Percentiles rank a stretch among this genome's conserved stretches.
These are phyloP conservation scores for Cupressus sempervirens DNA, from an alignment of 75 land plant species.

Conservation along the genomic window DNA sequence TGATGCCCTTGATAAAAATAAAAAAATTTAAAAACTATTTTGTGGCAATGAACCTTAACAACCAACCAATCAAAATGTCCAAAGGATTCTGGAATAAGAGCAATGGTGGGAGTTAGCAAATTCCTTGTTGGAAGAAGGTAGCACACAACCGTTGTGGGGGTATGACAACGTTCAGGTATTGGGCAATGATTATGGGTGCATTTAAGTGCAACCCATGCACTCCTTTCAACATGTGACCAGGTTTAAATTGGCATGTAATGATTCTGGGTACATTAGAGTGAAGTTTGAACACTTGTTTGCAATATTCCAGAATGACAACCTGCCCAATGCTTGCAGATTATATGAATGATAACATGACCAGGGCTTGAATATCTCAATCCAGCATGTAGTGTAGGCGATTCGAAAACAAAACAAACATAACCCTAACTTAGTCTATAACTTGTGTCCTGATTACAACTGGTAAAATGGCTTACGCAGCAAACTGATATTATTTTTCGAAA, in stretches of 20 bases:
- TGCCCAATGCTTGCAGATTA: too few relatives aligned
- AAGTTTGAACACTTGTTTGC: too few relatives aligned
- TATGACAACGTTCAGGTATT: too few relatives aligned
- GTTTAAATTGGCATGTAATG: too few relatives aligned
- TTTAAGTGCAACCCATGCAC: too few relatives aligned
- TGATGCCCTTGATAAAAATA: neutral
- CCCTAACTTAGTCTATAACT: neutral
- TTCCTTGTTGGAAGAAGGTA: neutral
- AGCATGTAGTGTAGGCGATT: too few relatives aligned
- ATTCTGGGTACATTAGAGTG: too few relatives aligned
- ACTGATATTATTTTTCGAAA: neutral
- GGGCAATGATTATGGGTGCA: too few relatives aligned
- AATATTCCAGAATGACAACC: too few relatives aligned
- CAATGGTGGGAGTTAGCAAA: neutral
- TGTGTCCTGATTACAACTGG: neutral
- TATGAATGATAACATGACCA: too few relatives aligned
- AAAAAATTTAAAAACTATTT: neutral
- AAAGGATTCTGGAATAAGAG: neutral
- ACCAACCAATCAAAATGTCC: neutral
- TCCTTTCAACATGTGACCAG: too few relatives aligned
- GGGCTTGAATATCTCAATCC: too few relatives aligned
- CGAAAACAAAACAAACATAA: neutral
- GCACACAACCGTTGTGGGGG: neutral
- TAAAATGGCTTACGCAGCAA: neutral
- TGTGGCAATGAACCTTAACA: neutral